A percentile compares a stretch with the other conserved stretches of the same genome.
phyloP scores from a whole-genome alignment of 2,329 filamentous ascomycete genomes.

The Aspergillus floridensis region DNA sequence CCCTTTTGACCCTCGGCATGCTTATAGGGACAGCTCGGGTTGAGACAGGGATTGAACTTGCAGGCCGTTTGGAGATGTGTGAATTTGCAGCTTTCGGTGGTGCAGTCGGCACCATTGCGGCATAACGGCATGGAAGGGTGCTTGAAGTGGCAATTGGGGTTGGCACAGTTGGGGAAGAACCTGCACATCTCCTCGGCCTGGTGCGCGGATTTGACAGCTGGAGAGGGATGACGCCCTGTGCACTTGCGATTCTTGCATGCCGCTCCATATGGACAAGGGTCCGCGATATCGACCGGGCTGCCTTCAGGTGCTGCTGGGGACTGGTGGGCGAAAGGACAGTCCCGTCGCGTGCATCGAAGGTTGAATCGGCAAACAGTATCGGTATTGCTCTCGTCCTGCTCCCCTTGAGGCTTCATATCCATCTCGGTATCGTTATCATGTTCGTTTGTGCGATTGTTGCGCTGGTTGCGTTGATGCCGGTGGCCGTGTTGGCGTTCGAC shows the following conservation, averaged over 20 bases:
- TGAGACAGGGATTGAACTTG: slow-evolving; percentile 88
- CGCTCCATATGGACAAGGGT: slow-evolving; percentile 78
- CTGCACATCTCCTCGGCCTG: slow-evolving; percentile 84
- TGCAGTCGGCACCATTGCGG: slow-evolving; percentile 87
- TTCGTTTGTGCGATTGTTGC: slow-evolving; percentile 22
- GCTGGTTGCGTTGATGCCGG: slow-evolving; percentile 55
- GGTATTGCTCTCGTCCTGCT: slow-evolving; percentile 55
- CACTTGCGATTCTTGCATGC: slow-evolving; percentile 97
- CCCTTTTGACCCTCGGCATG: slow-evolving; percentile 89
- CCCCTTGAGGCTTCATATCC: slow-evolving; percentile 41
- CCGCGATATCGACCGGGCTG: slow-evolving; percentile 71
- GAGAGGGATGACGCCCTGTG: slow-evolving; percentile 85
- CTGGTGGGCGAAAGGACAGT: slow-evolving; percentile 92
- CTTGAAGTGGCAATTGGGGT: slow-evolving; percentile 81
- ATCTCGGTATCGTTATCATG: slow-evolving; percentile 33
- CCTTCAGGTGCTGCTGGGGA: slow-evolving; percentile 83
- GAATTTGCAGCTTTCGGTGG: slow-evolving; percentile 78
- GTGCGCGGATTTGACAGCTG: slow-evolving; percentile 73
- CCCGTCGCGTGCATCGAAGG: slow-evolving; percentile 78
- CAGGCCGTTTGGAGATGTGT: slow-evolving; percentile 82
- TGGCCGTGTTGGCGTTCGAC: slow-evolving; percentile 50
- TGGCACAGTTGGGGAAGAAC: slow-evolving; percentile 89
- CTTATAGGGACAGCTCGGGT: slow-evolving; percentile 82
- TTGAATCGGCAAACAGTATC: slow-evolving; percentile 86
- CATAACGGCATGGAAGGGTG: slow-evolving; percentile 85